These are phyloP conservation scores for Nakazawaea molendinolei DNA, from an alignment of 805 yeast genomes.

Conservation along the genomic window DNA sequence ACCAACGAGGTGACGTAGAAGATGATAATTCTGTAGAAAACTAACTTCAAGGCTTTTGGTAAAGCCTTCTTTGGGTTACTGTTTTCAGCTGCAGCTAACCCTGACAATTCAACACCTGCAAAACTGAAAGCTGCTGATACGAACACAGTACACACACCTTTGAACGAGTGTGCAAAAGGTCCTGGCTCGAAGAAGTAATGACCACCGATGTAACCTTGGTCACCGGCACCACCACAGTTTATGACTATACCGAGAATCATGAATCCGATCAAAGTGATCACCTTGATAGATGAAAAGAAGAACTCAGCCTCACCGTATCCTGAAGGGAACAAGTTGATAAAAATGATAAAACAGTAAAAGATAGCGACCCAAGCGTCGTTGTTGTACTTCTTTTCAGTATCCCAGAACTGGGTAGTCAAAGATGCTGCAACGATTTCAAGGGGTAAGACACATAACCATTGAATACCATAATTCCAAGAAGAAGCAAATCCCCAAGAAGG, in stretches of 20 bases:
- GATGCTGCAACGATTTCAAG: conserved; percentile 55
- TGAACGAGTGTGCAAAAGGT: conserved; percentile 43
- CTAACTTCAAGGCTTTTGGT: conserved; percentile 65
- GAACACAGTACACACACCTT: conserved; percentile 43
- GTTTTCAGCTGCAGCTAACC: conserved; percentile 70
- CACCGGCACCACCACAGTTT: conserved; percentile 42
- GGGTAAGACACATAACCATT: conserved; percentile 51
- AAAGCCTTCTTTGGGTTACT: conserved; percentile 61
- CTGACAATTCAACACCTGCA: conserved; percentile 51
- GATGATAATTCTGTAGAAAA: conserved; percentile 60
- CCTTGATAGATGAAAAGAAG: conserved; percentile 38
- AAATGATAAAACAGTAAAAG: conserved; percentile 39
- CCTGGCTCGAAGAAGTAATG: conserved; percentile 50
- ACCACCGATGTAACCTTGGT: conserved; percentile 38
- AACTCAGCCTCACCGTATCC: conserved; percentile 54
- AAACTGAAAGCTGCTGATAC: conserved; percentile 46
- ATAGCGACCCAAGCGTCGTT: conserved; percentile 57
- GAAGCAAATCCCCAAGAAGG: conserved; percentile 50
- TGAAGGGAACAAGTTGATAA: conserved; percentile 46
- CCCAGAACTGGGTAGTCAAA: conserved; percentile 51
- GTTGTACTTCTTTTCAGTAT: conserved; percentile 25
- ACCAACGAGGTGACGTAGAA: conserved; percentile 59
- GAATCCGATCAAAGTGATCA: conserved; percentile 40
- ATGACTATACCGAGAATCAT: conserved; percentile 39
- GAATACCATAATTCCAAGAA: conserved; percentile 45